Base-by-base conservation (phyloP, 139 green algal species). In the Spirogloea muscicola region DNA sequence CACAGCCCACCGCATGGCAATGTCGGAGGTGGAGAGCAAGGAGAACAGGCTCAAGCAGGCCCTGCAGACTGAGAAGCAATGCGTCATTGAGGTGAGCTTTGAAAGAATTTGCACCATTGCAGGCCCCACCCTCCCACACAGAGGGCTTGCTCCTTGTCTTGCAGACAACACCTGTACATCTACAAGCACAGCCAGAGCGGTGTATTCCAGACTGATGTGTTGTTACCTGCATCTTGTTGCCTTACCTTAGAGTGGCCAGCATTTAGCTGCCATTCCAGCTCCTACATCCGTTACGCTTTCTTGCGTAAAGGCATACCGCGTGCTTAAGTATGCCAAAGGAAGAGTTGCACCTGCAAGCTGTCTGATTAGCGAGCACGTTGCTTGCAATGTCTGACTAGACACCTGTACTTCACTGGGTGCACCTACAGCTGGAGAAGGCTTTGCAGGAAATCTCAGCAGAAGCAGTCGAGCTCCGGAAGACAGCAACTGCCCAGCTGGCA, bases 11-110 rank as follows among this genome's bases (percentile, higher is more conserved):
- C 33, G 42, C 27, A 31, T 68, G 16, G 65, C 51, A 25, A 39
- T 55, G 1, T 39, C 38, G 34, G 42, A 51, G 25, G 38, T 21
- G 16, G 40, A 66, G 38, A 27, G 65, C 39, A 65, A 27, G 21
- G 52, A 37, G 6, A 29, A 40, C 18, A 18, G 25, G 3, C 18
- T 74, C 7, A n/a, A 74, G 27, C 25, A 74, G 18, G 65, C 65
- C 27, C 44, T 74, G 39, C n/a, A 39, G 10, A 66, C 65, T 29
- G 65, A 74, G 44, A 42, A 74, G 42, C 10, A 70, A 34, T 74
- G 65, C 42, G 65, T 74, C 6, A 5, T 25, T n/a, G 43, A 42
- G 10, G 65, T 74, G 39, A n/a, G n/a, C n/a, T 16, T 51, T 25
- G 16, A 51, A 51, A 51, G 16, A 51, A 16, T 51, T 51, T 10